Evolutionary conservation across 108 stramenopile species (phyloP), one percentile per base, ranked within the genome.

Genomic region (Craspedostauros australis): DNA sequence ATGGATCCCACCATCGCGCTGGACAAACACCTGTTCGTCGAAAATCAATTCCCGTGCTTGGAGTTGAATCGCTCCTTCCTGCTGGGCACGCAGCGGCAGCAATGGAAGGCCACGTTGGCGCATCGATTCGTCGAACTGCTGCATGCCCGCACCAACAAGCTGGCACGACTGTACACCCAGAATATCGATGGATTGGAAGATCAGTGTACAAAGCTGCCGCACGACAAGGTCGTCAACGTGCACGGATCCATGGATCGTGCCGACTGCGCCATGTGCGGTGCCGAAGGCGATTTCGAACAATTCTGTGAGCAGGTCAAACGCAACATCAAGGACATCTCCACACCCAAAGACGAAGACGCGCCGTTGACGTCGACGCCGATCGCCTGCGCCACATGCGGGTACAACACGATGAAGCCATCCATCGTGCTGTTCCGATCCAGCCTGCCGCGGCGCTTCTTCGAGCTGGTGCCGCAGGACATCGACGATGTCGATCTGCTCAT

Each of bases 131-230:
- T 88, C 41, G 77, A 83, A 51, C 51, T 88, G 21, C 54, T 93
- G 16, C 83, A 90, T 27, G 57, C 61, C 12, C 78, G 80, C 56
- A 72, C 75, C 0, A 67, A 72, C 3, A 60, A 89, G 51, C 63
- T 98, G 15, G 46, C 87, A 27, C 70, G 95, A 28, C 63, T 76
- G 46, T 96, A 92, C 56, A 95, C 95, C 6, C 97, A 98, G 64
- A 98, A 98, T 60, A 95, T 98, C 68, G 97, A 98, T 58, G 88
- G 88, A 54, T 59, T 98, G 28, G 97, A 98, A 59, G 66, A 78
- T 31, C 89, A 88, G 67, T 78, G 79, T 40, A 65, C 61, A 2
- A 52, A 69, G 5, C 38, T 96, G 11, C 79, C 83, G 4, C 61
- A 46, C 14, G 78, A 81, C 16, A 78, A 74, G 41, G 68, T 88